Evolutionary conservation across 305 asterid genomes (phyloP), one percentile per base, ranked within the genome.

Genomic region (Fraxinus sp.): DNA sequence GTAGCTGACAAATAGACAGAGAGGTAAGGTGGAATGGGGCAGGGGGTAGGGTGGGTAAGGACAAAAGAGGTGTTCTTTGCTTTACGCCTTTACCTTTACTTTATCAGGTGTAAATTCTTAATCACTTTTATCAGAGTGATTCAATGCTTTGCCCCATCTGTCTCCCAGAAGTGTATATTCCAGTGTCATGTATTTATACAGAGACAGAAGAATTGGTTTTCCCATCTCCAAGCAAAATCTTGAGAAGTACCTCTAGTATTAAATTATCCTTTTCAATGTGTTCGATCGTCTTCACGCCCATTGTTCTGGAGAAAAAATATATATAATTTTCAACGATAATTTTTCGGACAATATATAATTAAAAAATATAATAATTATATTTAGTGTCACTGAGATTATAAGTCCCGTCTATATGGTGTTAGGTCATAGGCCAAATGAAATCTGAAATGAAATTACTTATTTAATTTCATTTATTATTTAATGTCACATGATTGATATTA

Each of bases 71-170:
- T 68, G 75, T 68, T 13, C 33, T 72, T 59, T 43, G 82, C 52
- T 41, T 41, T 41, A 8, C 26, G 26, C 26, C 73, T 85, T 79
- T 70, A 62, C 74, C 79, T 87, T 85, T 76, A 71, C 86, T 84
- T 86, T 85, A 73, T 73, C 36, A 55, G 59, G 79, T 79, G 76
- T 75, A 82, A 62, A 68, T 68, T 84, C 84, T 78, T 81, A 75
- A 62, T 49, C 75, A 77, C 33, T 86, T 83, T 79, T 5, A 49
- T 28, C 82, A 79, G 79, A 59, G 72, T 35, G 49, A 41, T 26
- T 26, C 7, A 68, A 26, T 26, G 75, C 75, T 11, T 68, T 68
- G 8, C 75, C 75, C 32, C 18, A 68, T 46, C 6, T 46, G 57
- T 46, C 57, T 46, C 57, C 57, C 57, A 46, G 57, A 46, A 13